phyloP scores from a whole-genome alignment of 345 rosid species.

The Rhizophora apiculata region DNA sequence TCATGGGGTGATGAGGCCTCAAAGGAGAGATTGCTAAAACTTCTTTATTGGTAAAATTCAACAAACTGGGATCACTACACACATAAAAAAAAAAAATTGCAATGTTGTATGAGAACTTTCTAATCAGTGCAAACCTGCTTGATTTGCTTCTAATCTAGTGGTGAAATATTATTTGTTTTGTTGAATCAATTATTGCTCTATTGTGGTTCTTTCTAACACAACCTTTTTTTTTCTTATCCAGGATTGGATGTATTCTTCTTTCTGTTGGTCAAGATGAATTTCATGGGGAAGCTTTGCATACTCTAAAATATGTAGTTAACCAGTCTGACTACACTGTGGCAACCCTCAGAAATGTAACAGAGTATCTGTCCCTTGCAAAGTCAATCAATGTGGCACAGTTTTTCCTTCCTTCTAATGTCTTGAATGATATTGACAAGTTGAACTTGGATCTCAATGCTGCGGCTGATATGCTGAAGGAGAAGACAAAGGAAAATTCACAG shows the following conservation, averaged over 20 bases:
- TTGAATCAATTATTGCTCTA: constrained; percentile 2
- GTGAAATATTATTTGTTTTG: not conserved
- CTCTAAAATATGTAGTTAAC: constrained; percentile 83
- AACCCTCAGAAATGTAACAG: constrained; percentile 78
- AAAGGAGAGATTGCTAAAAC: not conserved
- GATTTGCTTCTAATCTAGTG: not conserved
- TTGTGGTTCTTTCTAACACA: constrained; percentile 14
- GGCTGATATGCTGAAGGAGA: constrained; percentile 61
- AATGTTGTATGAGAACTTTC: not conserved
- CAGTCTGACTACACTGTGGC: constrained; percentile 89
- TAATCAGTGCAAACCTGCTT: not conserved
- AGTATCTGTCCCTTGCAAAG: constrained; percentile 83
- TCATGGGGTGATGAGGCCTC: not conserved
- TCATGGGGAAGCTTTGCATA: constrained; percentile 65
- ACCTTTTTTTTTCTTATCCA: constrained; percentile 24
- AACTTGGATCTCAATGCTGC: constrained; percentile 66
- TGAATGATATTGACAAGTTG: constrained; percentile 75
- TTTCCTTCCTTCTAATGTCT: constrained; percentile 63
- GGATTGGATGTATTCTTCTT: constrained; percentile 88
- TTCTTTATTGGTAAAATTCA: not conserved
- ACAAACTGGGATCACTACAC: too few species aligned
- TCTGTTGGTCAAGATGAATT: constrained; percentile 88
- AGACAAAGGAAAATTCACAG: constrained; percentile 64
- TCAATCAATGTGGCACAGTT: constrained; percentile 75
- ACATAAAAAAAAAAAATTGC: too few species aligned